Conservation (phyloP, 2,329 filamentous ascomycete genomes). For the Hypoxylon sp. region DNA sequence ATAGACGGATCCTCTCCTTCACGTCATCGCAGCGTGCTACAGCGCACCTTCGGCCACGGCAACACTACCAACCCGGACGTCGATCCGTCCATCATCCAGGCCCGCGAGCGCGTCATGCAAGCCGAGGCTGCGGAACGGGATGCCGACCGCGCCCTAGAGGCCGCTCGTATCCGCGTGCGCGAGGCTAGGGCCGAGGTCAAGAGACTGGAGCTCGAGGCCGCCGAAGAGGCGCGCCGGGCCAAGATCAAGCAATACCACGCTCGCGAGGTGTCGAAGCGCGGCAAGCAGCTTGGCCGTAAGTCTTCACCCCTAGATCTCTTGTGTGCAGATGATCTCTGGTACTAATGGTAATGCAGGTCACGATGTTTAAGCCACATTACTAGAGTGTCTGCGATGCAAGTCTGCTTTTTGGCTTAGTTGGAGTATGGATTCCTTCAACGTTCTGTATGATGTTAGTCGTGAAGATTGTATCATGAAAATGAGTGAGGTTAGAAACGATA, state of each 20-base stretch:
- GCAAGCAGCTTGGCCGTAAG: slow-evolving; percentile 78
- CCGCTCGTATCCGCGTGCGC: slow-evolving; percentile 70
- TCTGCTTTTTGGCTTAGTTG: background rate
- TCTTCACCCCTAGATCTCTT: slow-evolving; percentile 46
- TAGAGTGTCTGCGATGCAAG: background rate
- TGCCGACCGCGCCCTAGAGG: slow-evolving; percentile 73
- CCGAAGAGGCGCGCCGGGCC: slow-evolving; percentile 74
- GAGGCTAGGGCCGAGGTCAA: slow-evolving; percentile 76
- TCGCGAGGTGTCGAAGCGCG: slow-evolving; percentile 75
- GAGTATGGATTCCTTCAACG: background rate
- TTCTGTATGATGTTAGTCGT: slow-evolving; percentile 8
- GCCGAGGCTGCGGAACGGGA: slow-evolving; percentile 76
- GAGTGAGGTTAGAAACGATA: slow-evolving; percentile 24
- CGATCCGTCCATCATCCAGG: slow-evolving; percentile 74
- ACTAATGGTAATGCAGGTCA: slow-evolving; percentile 32
- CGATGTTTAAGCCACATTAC: slow-evolving; percentile 24
- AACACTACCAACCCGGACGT: slow-evolving; percentile 63
- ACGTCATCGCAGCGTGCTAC: slow-evolving; percentile 59
- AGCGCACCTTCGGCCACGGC: slow-evolving; percentile 62
- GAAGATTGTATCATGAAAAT: slow-evolving; percentile 7
- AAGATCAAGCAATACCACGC: slow-evolving; percentile 79
- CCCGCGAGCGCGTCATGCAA: slow-evolving; percentile 72
- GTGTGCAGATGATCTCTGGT: background rate
- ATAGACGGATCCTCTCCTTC: slow-evolving; percentile 37
- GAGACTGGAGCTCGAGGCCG: slow-evolving; percentile 74